phyloP scores from a whole-genome alignment of 352 stramenopile species.

The Phytophthora hibernalis region DNA sequence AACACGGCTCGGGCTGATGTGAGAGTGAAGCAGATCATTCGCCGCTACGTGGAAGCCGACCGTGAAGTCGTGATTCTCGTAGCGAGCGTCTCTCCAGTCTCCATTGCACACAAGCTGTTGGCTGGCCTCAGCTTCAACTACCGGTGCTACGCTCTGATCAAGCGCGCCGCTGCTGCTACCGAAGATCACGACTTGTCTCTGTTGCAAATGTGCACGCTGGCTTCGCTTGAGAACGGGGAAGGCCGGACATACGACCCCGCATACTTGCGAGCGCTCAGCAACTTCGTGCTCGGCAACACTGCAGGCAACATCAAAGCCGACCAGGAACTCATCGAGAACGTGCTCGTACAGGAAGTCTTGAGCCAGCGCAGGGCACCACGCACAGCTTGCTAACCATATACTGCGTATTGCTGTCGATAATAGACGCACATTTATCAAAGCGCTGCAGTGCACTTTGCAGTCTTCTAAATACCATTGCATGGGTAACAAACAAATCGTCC shows the following conservation, averaged over 20 bases:
- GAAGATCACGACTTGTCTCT: constrained; percentile 22
- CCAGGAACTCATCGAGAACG: constrained; percentile 38
- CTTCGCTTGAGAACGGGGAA: constrained; percentile 29
- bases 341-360: constrained; percentile 21
- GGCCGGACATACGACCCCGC: constrained; percentile 19
- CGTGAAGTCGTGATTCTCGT: constrained; percentile 61
- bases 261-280: constrained; percentile 34
- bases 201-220: constrained; percentile 29
- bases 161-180: constrained; percentile 15
- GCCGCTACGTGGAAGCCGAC: constrained; percentile 56
- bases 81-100: constrained; percentile 53
- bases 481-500: too few species aligned
- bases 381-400: too few species aligned
- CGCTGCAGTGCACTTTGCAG: too few species aligned
- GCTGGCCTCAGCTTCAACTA: constrained; percentile 49
- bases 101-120: constrained; percentile 52
- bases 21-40: constrained; percentile 56
- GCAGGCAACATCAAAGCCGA: constrained; percentile 39
- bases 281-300: constrained; percentile 35
- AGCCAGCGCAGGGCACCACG: too few species aligned
- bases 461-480: too few species aligned
- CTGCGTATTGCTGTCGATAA: too few species aligned
- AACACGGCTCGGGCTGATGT: constrained; percentile 41
- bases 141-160: constrained; percentile 59
- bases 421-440: too few species aligned